A percentile compares a stretch with the other conserved stretches of the same genome.
phyloP scores from a whole-genome alignment of 495 filamentous ascomycete genomes.

The Penicillium tannophilum region DNA sequence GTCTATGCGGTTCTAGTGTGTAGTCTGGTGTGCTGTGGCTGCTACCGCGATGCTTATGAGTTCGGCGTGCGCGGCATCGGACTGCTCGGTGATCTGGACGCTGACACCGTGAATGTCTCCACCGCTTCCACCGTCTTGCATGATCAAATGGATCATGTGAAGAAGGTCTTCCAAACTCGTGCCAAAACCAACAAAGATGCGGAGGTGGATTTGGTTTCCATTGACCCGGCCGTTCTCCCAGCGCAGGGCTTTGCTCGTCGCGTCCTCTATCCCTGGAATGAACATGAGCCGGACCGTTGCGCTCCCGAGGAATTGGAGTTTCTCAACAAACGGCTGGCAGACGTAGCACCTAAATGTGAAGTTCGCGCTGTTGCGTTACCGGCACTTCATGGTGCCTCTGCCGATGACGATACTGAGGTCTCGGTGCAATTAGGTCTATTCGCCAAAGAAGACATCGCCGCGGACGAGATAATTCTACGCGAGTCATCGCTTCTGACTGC shows the following conservation, averaged over 20 bases:
- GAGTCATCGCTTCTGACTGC: constrained; percentile 83
- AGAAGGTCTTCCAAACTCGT: constrained; percentile 24
- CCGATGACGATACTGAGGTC: constrained; percentile 27
- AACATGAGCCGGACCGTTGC: constrained; percentile 83
- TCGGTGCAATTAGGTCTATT: constrained; percentile 83
- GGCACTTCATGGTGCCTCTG: constrained; percentile 53
- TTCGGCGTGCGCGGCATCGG: constrained; percentile 56
- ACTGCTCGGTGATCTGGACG: constrained; percentile 21
- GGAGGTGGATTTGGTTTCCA: constrained; percentile 30
- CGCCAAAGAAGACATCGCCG: constrained; percentile 75
- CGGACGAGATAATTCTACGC: constrained; percentile 74
- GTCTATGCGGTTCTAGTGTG: constrained; percentile 51
- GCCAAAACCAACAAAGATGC: constrained; percentile 37
- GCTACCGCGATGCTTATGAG: constrained; percentile 67
- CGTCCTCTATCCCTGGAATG: constrained; percentile 94
- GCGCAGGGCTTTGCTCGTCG: constrained; percentile 78
- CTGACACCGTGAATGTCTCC: constrained; percentile 30
- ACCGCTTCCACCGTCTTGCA: constrained; percentile 17
- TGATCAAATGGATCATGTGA: constrained; percentile 34
- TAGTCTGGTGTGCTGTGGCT: constrained; percentile 66
- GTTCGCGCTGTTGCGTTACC: constrained; percentile 75
- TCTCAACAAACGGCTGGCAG: constrained; percentile 65
- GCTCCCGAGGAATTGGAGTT: constrained; percentile 63
- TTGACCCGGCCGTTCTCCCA: constrained; percentile 57
- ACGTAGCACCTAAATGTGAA: constrained; percentile 67